Evolutionary conservation across 202 grass and related monocot species (phyloP), one percentile per base, ranked within the genome.

Genomic region (Panicum hallii): DNA sequence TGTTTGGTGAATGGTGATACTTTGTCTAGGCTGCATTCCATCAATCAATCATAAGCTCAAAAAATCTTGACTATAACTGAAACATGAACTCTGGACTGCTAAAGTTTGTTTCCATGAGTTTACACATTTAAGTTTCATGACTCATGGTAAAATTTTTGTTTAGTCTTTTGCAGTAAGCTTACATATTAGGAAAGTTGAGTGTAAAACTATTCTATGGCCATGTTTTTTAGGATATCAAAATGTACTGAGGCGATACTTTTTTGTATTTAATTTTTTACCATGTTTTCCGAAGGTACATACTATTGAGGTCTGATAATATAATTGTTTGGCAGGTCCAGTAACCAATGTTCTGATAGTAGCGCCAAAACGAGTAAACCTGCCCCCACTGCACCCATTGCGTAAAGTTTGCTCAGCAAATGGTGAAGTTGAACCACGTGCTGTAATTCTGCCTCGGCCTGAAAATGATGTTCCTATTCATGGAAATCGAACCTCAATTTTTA

Each of bases 271-370:
- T 78, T 82, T 78, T 9, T 48, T 23, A 69, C 62, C 60, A 4
- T 61, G 57, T 8, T 78, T 74, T 38, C 32, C 5, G 23, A 4
- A 78, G 43, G 32, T 53, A 62, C 56, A 53, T 11, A 44, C 40
- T 19, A 30, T 23, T 61, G 52, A 86, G 13, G 6, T 80, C 50
- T 79, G 14, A 9, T 74, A 49, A 64, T 72, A 64, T 19, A 58
- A 68, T 67, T 45, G 11, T 86, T 42, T 72, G 44, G 61, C 89
- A 94, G 92, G 86, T 82, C 88, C 88, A 48, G 83, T 92, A 43
- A 91, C 87, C 55, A 94, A 94, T 85, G 89, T 94, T 69, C 46
- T 89, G 55, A 87, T 94, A 58, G 72, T 84, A 75, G 75, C 65
- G 0, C 81, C 82, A 57, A 84, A 91, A 62, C 46, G 72, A 57